phyloP scores from a whole-genome alignment of 345 rosid species.

The Rhodamnia argentea region DNA sequence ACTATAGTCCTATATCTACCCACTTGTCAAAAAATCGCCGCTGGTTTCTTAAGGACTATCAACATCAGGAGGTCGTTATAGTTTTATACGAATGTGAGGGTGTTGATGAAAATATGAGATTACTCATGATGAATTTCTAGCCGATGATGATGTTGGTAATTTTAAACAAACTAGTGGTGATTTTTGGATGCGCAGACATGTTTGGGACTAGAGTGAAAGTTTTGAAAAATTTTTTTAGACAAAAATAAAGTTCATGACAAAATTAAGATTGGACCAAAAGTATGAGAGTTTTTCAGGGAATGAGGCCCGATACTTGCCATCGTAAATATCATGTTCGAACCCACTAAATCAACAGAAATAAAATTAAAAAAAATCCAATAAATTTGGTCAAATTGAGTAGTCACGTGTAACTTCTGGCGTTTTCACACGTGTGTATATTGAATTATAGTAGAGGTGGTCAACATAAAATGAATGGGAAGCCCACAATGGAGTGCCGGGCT shows the following conservation, averaged over 20 bases:
- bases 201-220: neutral
- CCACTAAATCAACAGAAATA: neutral
- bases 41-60: neutral
- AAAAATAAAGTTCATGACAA: neutral
- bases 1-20: neutral
- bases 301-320: neutral
- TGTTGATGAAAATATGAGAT: accelerated
- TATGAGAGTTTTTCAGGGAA: neutral
- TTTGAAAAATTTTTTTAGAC: neutral
- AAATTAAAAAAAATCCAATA: neutral
- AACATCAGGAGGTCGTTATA: accelerated
- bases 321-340: neutral
- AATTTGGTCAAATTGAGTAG: neutral
- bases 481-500: neutral
- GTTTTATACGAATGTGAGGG: neutral
- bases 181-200: accelerated
- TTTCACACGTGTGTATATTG: neutral
- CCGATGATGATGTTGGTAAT: neutral
- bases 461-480: neutral
- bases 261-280: neutral
- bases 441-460: neutral
- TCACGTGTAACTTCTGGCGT: neutral
- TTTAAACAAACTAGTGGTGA: neutral
- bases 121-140: neutral
- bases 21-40: accelerated